Evolutionary conservation across 305 asterid genomes (phyloP), one percentile per base, ranked within the genome.

Genomic region (Ajuga reptans): DNA sequence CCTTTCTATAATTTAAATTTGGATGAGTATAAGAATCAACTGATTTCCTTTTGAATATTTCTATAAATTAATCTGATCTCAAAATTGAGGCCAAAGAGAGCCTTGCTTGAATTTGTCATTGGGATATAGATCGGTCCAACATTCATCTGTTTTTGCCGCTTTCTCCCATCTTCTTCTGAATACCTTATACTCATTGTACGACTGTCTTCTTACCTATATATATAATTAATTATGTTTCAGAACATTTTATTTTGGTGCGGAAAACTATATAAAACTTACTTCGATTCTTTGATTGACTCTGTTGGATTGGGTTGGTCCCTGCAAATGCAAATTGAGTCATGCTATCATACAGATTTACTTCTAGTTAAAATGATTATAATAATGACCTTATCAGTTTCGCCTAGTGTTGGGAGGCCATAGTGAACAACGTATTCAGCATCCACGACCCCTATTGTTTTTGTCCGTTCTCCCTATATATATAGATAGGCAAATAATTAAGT

Each of bases 371-470:
- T n/a, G n/a, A n/a, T n/a, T n/a, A n/a, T n/a, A n/a, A n/a, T n/a
- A n/a, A n/a, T 46, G 37, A 87, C 91, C 89, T 85, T 83, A 56
- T 84, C 78, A 24, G 87, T 80, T 68, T 86, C 87, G 57, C 97
- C 97, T 10, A 91, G 84, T 7, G 97, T 89, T 31, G 95, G 97
- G 72, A 87, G 77, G 63, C 96, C 96, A 61, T 83, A 84, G 78
- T 91, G 97, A 72, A 86, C 88, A 6, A 91, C 50, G 80, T 89
- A 91, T 75, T 91, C 97, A 6, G 86, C 85, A 72, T 89, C 95
- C 10, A 91, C 95, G 0, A 89, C 91, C n/a, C 97, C 97, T 52
- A 91, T 86, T 5, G 69, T 89, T 53, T 75, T 46, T 0, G 85
- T 87, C 36, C 97, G 77, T 36, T 85, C 90, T 18, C 97, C 97